phyloP scores from a whole-genome alignment of 805 yeast genomes.

The Saccharomycopsis fermentans region DNA sequence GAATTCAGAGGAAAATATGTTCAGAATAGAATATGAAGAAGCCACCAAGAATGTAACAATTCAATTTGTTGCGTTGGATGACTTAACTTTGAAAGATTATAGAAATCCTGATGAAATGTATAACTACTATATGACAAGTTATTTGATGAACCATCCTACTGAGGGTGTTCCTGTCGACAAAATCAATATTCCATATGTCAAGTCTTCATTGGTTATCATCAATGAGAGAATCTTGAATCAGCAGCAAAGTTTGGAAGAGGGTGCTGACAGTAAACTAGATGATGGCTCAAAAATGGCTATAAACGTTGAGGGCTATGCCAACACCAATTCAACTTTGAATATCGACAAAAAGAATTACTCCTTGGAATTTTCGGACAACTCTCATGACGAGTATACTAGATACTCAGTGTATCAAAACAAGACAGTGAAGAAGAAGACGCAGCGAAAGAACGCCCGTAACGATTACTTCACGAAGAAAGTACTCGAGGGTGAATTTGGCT shows the following conservation, averaged over 20 bases:
- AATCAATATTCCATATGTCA: constrained; percentile 71
- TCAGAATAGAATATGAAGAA: constrained; percentile 68
- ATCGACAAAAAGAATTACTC: constrained; percentile 71
- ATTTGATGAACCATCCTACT: constrained; percentile 91
- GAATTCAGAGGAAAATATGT: constrained; percentile 85
- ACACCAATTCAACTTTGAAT: constrained; percentile 59
- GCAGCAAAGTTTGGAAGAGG: constrained; percentile 17
- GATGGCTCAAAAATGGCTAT: constrained; percentile 5
- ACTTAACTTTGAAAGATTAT: constrained; percentile 68
- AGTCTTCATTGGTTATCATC: constrained; percentile 35
- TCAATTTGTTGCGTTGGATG: constrained; percentile 81
- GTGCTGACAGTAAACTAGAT: constrained; percentile 1
- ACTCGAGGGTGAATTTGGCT: constrained; percentile 46
- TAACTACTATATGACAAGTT: constrained; percentile 89
- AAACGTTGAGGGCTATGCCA: constrained; percentile 49
- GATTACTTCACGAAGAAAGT: constrained; percentile 22
- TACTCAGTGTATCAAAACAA: constrained; percentile 31
- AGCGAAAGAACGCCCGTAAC: constrained; percentile 28
- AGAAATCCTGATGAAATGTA: constrained; percentile 69
- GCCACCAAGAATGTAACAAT: constrained; percentile 44
- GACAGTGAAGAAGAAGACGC: constrained; percentile 18
- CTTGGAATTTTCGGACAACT: constrained; percentile 66
- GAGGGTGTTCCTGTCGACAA: constrained; percentile 83
- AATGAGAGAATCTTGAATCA: constrained; percentile 18
- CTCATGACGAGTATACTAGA: constrained; percentile 72